phyloP scores from a whole-genome alignment of 2,329 filamentous ascomycete species.

The Teratosphaeria nubilosa region DNA sequence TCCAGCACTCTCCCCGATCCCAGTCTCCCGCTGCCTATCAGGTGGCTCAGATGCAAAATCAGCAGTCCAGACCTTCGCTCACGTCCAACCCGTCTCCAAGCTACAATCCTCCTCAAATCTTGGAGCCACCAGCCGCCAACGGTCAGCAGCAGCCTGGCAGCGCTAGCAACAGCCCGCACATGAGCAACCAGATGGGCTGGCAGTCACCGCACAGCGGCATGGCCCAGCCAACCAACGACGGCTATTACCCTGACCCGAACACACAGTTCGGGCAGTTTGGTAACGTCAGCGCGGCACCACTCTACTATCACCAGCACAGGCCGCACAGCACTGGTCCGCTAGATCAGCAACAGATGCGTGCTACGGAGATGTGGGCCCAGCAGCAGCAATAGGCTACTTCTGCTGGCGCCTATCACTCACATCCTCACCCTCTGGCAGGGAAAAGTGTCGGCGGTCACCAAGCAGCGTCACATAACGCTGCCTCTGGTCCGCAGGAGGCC shows the following conservation, averaged over 20 bases:
- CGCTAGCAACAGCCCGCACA: conserved; percentile 76
- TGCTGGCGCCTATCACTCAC: conserved; percentile 2
- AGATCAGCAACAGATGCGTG: conserved; percentile 51
- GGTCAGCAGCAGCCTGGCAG: conserved; percentile 67
- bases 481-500: neutral
- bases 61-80: conserved; percentile 45
- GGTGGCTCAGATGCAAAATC: conserved; percentile 44
- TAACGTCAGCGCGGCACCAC: conserved; percentile 58
- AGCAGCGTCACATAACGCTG: neutral
- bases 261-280: conserved; percentile 31
- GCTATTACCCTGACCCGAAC: conserved; percentile 68
- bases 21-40: conserved; percentile 50
- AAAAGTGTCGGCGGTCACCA: neutral
- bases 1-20: conserved; percentile 57
- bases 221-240: conserved; percentile 59
- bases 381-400: conserved; percentile 21
- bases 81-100: conserved; percentile 68
- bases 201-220: conserved; percentile 73
- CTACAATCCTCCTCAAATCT: conserved; percentile 70
- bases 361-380: conserved; percentile 47
- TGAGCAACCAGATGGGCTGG: conserved; percentile 59
- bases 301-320: conserved; percentile 59
- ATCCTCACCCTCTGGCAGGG: neutral
- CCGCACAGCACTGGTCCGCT: conserved; percentile 58
- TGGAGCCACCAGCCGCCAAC: conserved; percentile 70